Evolutionary conservation across 225 moss, liverwort and hornwort genomes (phyloP), one percentile per base, ranked within the genome.

Genomic region (Climacium dendroides): DNA sequence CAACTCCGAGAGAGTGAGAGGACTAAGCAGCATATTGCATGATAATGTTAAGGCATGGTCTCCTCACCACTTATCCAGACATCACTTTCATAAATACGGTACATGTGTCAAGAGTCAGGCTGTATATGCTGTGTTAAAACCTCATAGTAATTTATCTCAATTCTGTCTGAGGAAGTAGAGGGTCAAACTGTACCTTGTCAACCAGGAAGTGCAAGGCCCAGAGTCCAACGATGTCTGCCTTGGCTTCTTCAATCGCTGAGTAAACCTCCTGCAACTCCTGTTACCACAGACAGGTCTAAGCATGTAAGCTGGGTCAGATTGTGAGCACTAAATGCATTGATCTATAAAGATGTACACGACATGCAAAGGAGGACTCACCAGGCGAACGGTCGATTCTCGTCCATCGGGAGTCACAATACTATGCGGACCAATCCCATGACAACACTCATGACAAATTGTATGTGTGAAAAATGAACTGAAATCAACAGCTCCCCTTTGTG

Each of bases 341-440:
- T 77, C 82, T 50, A 28, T 53, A 64, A 61, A 78, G 45, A 79
- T 67, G 65, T 74, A 65, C 48, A 86, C 48, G 70, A 81, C 78
- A 60, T 10, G 90, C 74, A 69, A 52, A 73, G 63, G 80, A 85
- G 77, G 70, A n/a, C 93, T 89, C 73, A 98, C 97, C 95, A 96
- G 88, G 87, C 97, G 96, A 74, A 98, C 98, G 57, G 98, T 98
- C 81, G 98, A 95, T 81, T 96, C 87, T 87, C 90, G 94, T 47
- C 96, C 97, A 81, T 93, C 93, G 70, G 90, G 94, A 74, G 93
- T 92, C 61, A 92, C 93, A 61, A 98, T 98, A 84, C 88, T 95
- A 87, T 98, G 98, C 29, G 98, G 98, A 63, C 98, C 98, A 89
- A 98, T 98, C 58, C 98, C 96, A 89, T 98, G 98, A 90, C 98